A percentile compares a stretch with the other conserved stretches of the same genome.
phyloP scores from a whole-genome alignment of 371 early-diverging fungal genomes.

The Zychaea mexicana region DNA sequence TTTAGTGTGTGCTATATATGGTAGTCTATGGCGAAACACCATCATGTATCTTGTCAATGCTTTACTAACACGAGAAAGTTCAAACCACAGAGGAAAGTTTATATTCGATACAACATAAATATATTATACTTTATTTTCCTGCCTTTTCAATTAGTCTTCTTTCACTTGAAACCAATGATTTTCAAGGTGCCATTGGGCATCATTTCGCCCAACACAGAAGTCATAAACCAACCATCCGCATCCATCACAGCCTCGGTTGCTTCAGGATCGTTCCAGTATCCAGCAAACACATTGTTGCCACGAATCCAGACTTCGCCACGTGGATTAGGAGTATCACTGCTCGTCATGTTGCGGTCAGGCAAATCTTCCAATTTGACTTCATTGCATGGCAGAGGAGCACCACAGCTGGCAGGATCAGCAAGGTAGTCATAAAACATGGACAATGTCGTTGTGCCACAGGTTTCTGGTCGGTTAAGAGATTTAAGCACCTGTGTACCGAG shows the following conservation, averaged over 20 bases:
- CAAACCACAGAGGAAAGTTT: no score
- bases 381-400: conserved; percentile 74
- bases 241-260: conserved; percentile 56
- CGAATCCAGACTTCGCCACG: conserved; percentile 74
- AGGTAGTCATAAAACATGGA: conserved; percentile 64
- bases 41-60: no score
- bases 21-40: no score
- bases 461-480: conserved; percentile 65
- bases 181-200: conserved; percentile 67
- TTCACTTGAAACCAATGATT: conserved; percentile 53
- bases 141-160: no score
- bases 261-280: conserved; percentile 58
- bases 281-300: conserved; percentile 56
- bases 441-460: conserved; percentile 51
- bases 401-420: conserved; percentile 46
- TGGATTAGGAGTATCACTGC: conserved; percentile 74
- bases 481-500: conserved; percentile 58
- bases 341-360: conserved; percentile 66
- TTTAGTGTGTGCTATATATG: no score
- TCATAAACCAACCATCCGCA: conserved; percentile 84
- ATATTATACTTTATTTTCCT: no score
- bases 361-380: conserved; percentile 88
- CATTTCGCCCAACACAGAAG: conserved; percentile 79
- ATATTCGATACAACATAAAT: no score
- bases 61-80: no score